phyloP scores from a whole-genome alignment of 176 grass and related monocot species.

The Ensete ventricosum region DNA sequence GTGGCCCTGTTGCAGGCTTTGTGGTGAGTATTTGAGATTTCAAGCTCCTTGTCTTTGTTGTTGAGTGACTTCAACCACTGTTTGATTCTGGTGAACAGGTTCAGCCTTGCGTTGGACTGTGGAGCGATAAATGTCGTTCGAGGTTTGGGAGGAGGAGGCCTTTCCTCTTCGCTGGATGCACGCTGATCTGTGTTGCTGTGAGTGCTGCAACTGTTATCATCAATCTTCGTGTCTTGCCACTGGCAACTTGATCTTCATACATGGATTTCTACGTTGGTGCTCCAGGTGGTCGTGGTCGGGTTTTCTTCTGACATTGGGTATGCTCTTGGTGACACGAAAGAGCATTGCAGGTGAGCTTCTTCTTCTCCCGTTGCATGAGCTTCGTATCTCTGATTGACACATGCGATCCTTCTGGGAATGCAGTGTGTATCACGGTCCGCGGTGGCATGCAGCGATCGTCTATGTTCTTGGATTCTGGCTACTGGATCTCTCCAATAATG shows the following conservation, averaged over 20 bases:
- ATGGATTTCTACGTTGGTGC: neutral
- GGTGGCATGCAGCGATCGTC: slow-evolving; percentile 75
- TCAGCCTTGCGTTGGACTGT: slow-evolving; percentile 72
- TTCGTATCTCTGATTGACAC: neutral
- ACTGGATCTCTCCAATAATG: slow-evolving; percentile 87
- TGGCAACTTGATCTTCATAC: neutral
- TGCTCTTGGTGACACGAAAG: slow-evolving; percentile 71
- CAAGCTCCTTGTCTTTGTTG: neutral
- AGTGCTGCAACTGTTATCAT: slow-evolving; percentile 7
- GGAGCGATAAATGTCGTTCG: slow-evolving; percentile 57
- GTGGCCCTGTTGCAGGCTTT: slow-evolving; percentile 83
- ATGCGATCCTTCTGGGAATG: neutral
- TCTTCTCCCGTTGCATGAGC: neutral
- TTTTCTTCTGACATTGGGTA: slow-evolving; percentile 92
- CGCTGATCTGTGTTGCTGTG: slow-evolving; percentile 56
- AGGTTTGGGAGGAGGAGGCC: slow-evolving; percentile 67
- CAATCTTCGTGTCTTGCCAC: too few species aligned
- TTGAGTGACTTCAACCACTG: neutral
- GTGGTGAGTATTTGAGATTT: slow-evolving; percentile 40
- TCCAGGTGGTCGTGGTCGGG: slow-evolving; percentile 65
- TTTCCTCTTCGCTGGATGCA: slow-evolving; percentile 58
- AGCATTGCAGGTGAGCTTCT: slow-evolving; percentile 55
- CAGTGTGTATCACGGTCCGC: slow-evolving; percentile 62
- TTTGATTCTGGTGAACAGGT: slow-evolving; percentile 33
- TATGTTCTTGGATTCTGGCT: slow-evolving; percentile 93